Evolutionary conservation across 2,329 filamentous ascomycete species (phyloP).

Genomic region (Neoscytalidium dimidiatum): DNA sequence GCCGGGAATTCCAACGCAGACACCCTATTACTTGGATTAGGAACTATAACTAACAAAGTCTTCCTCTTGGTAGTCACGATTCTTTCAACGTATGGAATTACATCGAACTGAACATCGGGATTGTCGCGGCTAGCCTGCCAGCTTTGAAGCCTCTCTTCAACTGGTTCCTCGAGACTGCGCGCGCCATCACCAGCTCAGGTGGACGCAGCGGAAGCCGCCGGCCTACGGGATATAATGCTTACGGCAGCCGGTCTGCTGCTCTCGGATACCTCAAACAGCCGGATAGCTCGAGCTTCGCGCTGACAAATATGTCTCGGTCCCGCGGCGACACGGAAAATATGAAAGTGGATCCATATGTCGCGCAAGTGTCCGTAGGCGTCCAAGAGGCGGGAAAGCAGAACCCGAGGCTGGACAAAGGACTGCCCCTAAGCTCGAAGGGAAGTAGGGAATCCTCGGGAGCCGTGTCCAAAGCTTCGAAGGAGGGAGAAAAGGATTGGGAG

Average conservation of each 20-base stretch:
- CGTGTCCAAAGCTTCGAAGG: neutral
- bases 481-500: constrained; percentile 14
- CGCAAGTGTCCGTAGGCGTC: neutral
- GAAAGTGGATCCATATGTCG: constrained; percentile 9
- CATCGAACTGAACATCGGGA: constrained; percentile 48
- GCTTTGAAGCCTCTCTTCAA: constrained; percentile 40
- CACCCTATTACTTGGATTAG: neutral
- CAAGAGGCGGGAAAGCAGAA: neutral
- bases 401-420: neutral
- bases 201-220: constrained; percentile 1
- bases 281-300: constrained; percentile 8
- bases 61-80: constrained; percentile 26
- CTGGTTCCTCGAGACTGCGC: constrained; percentile 33
- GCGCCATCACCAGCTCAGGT: constrained; percentile 24
- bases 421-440: neutral
- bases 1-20: no score
- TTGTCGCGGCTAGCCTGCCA: constrained; percentile 46
- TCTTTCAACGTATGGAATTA: constrained; percentile 49
- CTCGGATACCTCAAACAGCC: constrained; percentile 14
- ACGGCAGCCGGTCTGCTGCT: neutral
- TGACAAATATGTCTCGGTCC: neutral
- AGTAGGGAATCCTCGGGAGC: neutral
- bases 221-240: neutral
- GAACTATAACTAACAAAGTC: constrained; percentile 14
- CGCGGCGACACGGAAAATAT: neutral